phyloP scores from a whole-genome alignment of 2,329 filamentous ascomycete species.

The Domatiomyces globalis region DNA sequence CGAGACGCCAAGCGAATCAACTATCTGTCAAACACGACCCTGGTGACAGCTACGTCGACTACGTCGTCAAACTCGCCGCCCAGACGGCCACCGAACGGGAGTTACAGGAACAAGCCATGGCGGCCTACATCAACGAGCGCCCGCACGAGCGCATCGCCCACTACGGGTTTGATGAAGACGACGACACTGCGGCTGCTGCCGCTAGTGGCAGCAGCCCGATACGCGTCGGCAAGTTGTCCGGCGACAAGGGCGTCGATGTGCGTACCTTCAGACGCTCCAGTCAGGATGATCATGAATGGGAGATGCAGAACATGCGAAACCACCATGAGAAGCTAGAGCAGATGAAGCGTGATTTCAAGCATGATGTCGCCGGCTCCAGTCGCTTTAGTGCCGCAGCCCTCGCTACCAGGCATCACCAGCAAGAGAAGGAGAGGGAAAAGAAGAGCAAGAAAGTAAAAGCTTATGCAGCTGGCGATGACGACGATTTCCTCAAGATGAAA shows the following conservation, averaged over 20 bases:
- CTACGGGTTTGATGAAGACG: slow-evolving; percentile 29
- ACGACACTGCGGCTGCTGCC: slow-evolving; percentile 18
- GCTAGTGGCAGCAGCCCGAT: slow-evolving; percentile 6
- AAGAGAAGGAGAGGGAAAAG: slow-evolving; percentile 9
- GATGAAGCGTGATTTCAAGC: slow-evolving; percentile 28
- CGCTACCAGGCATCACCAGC: slow-evolving; percentile 15
- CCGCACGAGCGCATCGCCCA: slow-evolving; percentile 33
- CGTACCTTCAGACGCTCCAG: slow-evolving; percentile 29
- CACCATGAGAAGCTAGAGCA: slow-evolving; percentile 54
- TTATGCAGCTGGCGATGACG: slow-evolving; percentile 12
- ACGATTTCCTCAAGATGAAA: slow-evolving; percentile 37
- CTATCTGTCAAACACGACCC: not conserved
- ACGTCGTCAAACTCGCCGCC: slow-evolving; percentile 65
- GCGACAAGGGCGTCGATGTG: slow-evolving; percentile 19
- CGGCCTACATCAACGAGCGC: slow-evolving; percentile 36
- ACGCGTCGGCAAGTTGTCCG: slow-evolving; percentile 18
- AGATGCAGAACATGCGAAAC: slow-evolving; percentile 65
- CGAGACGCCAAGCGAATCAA: slow-evolving; percentile 7
- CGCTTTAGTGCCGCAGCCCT: slow-evolving; percentile 23
- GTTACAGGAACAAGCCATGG: slow-evolving; percentile 50
- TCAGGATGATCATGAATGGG: slow-evolving; percentile 46
- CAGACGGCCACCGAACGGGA: slow-evolving; percentile 61
- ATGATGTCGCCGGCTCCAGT: slow-evolving; percentile 22
- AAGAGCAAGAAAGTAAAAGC: slow-evolving; percentile 9
- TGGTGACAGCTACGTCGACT: slow-evolving; percentile 55